Conservation (phyloP, 495 filamentous ascomycete species). For the Neohortaea acidophila region DNA sequence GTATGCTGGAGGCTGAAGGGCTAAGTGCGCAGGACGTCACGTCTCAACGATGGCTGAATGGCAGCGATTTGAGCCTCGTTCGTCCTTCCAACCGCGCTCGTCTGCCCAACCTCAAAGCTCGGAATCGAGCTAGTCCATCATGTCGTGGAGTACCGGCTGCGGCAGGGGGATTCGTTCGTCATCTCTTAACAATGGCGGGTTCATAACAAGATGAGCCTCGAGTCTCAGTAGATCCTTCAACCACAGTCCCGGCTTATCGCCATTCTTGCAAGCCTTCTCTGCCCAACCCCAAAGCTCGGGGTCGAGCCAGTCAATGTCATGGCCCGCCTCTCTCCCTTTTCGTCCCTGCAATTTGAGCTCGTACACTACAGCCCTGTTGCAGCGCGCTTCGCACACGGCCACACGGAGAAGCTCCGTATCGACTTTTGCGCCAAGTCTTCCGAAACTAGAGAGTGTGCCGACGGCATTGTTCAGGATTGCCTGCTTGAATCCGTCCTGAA, state of each 20-base stretch:
- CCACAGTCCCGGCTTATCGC: background rate
- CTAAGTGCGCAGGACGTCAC: too few species aligned
- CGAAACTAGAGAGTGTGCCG: background rate
- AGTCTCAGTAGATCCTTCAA: background rate
- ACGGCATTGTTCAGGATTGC: slow-evolving; percentile 4
- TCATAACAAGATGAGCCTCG: background rate
- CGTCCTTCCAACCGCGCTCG: too few species aligned
- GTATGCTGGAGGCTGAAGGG: too few species aligned
- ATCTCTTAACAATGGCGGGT: background rate
- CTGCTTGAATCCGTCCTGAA: slow-evolving; percentile 4
- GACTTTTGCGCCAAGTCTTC: background rate
- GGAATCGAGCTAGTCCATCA: too few species aligned
- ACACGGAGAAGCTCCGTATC: slow-evolving; percentile 8
- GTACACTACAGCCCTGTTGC: background rate
- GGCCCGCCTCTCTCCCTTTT: background rate
- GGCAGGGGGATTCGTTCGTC: too few species aligned
- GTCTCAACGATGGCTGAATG: too few species aligned
- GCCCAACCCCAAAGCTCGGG: slow-evolving; percentile 11
- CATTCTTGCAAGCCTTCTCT: background rate
- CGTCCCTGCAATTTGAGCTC: background rate
- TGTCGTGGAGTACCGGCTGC: too few species aligned
- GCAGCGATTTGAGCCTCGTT: too few species aligned
- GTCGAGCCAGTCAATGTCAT: slow-evolving; percentile 8
- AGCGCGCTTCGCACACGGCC: slow-evolving; percentile 8
- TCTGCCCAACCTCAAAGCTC: too few species aligned